phyloP scores from a whole-genome alignment of 352 stramenopile species.

The Phytophthora megakarya region DNA sequence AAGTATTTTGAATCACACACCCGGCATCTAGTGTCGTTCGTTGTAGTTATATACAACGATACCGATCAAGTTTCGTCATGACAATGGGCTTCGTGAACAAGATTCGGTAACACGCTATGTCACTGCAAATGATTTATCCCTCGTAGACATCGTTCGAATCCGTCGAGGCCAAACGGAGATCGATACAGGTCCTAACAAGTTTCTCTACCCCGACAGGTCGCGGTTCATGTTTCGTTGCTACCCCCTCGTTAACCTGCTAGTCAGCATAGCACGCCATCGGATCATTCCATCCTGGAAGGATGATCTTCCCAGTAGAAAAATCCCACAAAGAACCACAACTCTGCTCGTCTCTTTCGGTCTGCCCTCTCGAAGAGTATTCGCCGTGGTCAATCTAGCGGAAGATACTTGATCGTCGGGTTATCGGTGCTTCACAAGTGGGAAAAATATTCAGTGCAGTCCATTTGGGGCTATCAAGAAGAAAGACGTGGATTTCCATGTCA shows the following conservation, averaged over 20 bases:
- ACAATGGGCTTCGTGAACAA: too few relatives aligned
- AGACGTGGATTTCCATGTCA: background rate
- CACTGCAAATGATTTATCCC: too few relatives aligned
- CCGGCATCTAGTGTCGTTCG: too few relatives aligned
- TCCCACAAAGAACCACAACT: conserved; percentile 11
- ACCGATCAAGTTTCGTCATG: too few relatives aligned
- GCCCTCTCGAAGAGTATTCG: conserved; percentile 11
- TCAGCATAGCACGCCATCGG: background rate
- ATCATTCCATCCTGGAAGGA: background rate
- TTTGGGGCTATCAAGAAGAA: conserved; percentile 26
- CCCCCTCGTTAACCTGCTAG: background rate
- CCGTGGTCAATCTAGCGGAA: conserved; percentile 6
- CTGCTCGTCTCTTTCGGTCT: background rate
- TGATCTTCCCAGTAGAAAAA: background rate
- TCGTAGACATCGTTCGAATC: too few relatives aligned
- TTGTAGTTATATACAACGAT: too few relatives aligned
- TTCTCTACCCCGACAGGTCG: background rate
- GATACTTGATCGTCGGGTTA: conserved; percentile 10
- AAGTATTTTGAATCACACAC: too few relatives aligned
- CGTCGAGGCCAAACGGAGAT: too few relatives aligned
- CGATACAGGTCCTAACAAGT: conserved; percentile 14
- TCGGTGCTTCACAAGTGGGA: background rate
- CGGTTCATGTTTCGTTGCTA: background rate
- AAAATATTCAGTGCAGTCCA: conserved; percentile 13
- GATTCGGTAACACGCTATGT: too few relatives aligned